Evolutionary conservation across 441 rosid species (phyloP).

Genomic region (Pelargonium australe): DNA sequence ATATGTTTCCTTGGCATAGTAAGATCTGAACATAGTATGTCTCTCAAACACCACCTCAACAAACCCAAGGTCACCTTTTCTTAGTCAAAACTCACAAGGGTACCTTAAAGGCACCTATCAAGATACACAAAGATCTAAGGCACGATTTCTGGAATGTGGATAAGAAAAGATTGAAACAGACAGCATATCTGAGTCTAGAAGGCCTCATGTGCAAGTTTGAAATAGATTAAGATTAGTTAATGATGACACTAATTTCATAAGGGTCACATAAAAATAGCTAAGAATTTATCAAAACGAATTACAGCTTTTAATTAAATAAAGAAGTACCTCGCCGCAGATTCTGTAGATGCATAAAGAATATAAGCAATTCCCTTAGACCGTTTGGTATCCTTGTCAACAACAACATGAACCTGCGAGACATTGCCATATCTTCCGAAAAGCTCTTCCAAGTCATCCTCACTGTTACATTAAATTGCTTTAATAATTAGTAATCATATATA

Average conservation of each 20-base stretch:
- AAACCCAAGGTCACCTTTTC: background rate
- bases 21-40: slow-evolving; percentile 2
- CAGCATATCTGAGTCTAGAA: background rate
- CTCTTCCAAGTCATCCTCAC: slow-evolving; percentile 87
- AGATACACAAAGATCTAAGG: background rate
- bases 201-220: background rate
- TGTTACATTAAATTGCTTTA: slow-evolving; percentile 23
- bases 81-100: too few species aligned
- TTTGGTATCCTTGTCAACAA: slow-evolving; percentile 81
- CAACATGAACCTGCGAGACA: slow-evolving; percentile 66
- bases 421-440: slow-evolving; percentile 54
- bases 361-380: slow-evolving; percentile 85
- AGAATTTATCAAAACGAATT: slow-evolving; percentile 6
- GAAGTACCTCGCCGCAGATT: slow-evolving; percentile 67
- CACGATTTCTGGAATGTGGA: background rate
- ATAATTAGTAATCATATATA: slow-evolving; percentile 3
- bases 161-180: background rate
- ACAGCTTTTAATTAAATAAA: slow-evolving; percentile 10
- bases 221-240: slow-evolving; percentile 7
- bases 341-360: slow-evolving; percentile 52
- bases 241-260: slow-evolving; percentile 1
- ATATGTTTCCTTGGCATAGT: background rate
- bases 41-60: slow-evolving; percentile 1
- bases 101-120: too few species aligned
- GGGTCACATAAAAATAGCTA: slow-evolving; percentile 1